Evolutionary conservation across 2,329 filamentous ascomycete species (phyloP), one percentile per base, ranked within the genome.

Genomic region (Fusarium nurragi): DNA sequence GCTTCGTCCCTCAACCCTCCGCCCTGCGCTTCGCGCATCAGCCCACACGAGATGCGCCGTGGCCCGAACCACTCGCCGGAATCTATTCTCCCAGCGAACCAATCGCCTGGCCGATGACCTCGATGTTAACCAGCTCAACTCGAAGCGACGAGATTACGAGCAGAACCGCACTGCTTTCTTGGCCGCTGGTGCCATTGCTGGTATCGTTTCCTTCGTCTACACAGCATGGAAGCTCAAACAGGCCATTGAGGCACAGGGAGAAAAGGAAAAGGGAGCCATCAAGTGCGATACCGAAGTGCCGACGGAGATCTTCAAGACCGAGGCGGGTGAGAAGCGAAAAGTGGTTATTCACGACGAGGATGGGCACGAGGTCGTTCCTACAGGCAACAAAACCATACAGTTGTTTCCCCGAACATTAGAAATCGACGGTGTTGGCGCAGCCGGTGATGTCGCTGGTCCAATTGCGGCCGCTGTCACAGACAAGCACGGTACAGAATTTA

Each of bases 361-460:
- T 14, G 89, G 90, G 38, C 83, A 85, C 41, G 91, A 95, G 73
- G 81, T 95, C 39, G 89, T 97, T 1, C 85, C 90, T 16, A 97
- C 93, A 0, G 93, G 93, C 14, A 93, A 94, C 68, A 88, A 83
- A 67, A 89, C 88, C n/a, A 86, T 97, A 5, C 90, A 92, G 2
- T 83, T 86, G 50, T 96, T 97, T 74, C 94, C 94, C 3, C 86
- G 89, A 54, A 88, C 84, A 4, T 85, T 97, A 53, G 80, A 84
- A 16, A 78, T 97, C 3, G 86, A 71, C 4, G 48, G 88, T 11
- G 76, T 81, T 8, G 65, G 74, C 13, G 41, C 69, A 7, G 58
- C 73, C 4, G 67, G 70, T 52, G 74, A 51, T n/a, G 52, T 54
- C 13, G 53, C 58, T 10, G 66, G 76, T 14, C 77, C 78, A n/a